Evolutionary conservation across 805 yeast species (phyloP).

Genomic region (Komagataella pastoris): DNA sequence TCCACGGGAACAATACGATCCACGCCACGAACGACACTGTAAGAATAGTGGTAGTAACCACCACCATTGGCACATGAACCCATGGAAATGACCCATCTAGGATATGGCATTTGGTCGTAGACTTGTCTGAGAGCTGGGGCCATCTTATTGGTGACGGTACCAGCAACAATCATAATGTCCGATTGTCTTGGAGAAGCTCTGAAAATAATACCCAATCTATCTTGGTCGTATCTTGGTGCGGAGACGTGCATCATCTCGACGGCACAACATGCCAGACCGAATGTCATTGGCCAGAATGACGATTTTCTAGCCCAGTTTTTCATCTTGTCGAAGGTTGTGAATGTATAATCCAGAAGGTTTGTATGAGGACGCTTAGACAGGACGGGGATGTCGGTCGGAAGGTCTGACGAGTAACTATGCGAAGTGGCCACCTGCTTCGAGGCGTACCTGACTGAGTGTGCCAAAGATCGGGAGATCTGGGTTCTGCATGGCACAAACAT

Average conservation of each 20-base stretch:
- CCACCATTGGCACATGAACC: constrained; percentile 94
- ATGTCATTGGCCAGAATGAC: constrained; percentile 88
- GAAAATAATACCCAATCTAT: constrained; percentile 83
- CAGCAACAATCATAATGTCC: constrained; percentile 87
- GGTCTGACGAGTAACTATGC: constrained; percentile 20
- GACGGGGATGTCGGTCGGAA: constrained; percentile 61
- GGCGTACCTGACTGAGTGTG: neutral
- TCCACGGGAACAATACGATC: constrained; percentile 84
- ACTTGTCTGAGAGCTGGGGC: constrained; percentile 90
- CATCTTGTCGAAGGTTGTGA: constrained; percentile 69
- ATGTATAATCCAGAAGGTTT: constrained; percentile 63
- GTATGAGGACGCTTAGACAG: constrained; percentile 48
- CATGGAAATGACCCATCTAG: constrained; percentile 91
- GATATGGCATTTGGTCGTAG: constrained; percentile 90
- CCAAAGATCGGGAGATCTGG: neutral
- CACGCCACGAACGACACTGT: constrained; percentile 82
- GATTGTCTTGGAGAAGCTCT: constrained; percentile 91
- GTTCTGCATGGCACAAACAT: neutral
- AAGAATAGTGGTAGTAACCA: constrained; percentile 83
- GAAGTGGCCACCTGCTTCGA: neutral
- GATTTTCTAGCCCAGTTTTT: constrained; percentile 90
- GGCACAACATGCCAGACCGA: constrained; percentile 88
- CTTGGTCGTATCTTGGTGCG: constrained; percentile 85
- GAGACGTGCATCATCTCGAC: constrained; percentile 94
- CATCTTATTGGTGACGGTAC: constrained; percentile 85